Base-by-base conservation (phyloP, 345 rosid species). In the Eucalyptus regnans region DNA sequence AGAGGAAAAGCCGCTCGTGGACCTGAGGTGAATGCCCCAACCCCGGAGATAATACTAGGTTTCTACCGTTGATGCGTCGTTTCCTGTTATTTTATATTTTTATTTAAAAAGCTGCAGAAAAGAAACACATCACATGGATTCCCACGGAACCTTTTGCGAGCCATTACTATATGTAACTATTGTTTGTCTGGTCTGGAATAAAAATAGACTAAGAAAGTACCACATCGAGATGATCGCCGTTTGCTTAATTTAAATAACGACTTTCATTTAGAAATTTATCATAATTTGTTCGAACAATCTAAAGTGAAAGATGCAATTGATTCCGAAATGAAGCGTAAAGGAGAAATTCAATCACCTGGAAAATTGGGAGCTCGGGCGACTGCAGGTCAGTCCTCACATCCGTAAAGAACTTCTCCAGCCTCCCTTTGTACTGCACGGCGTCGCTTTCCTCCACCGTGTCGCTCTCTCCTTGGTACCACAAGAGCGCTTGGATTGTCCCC, bases 401-500 rank as follows among this genome's bases (percentile, higher is more conserved):
- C 44, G 14, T 50, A 29, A 97, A 92, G 68, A 97, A 93, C 86
- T 89, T 90, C 44, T 92, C 91, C 90, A 95, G 92, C 79, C 93
- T 95, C 83, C 81, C 89, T 89, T 92, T 90, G 86, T 94, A 96
- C 29, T 83, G 88, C 18, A 87, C 93, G 10, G 96, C 97, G 86
- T 95, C 97, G 6, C 88, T 90, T 56, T 87, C 85, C 56, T 31
- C 87, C 22, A 49, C 88, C 13, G 98, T 90, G 91, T 96, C 99
- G n/a, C 95, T 93, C 91, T 96, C 99, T 76, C 99, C 99, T 89
- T 97, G 98, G 88, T 91, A 97, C 99, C 99, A 98, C 85, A 98
- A 92, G 89, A 97, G 88, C 46, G 92, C 94, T 79, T 88, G 92
- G 44, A n/a, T 86, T 18, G n/a, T 84, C 18, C 48, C 48, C 44